Base-by-base conservation (phyloP, 2,329 filamentous ascomycete species). In the Shiraia sp. region DNA sequence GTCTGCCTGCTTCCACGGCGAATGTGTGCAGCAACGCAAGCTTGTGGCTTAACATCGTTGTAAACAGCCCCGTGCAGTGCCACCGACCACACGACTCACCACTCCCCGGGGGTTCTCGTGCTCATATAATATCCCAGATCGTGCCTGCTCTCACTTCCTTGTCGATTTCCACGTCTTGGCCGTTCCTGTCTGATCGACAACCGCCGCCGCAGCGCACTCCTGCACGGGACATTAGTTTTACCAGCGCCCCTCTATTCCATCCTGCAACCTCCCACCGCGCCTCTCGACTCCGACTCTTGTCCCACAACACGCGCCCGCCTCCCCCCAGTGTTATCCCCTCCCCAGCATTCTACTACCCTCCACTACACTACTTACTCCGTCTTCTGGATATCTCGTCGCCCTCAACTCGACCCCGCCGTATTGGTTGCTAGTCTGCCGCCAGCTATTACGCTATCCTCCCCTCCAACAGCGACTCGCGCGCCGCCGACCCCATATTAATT, bases 401-500 rank as follows among this genome's bases (percentile, higher is more conserved):
- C 9, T 33, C 23, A 30, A 30, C 8, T 25, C 38, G 38, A 47
- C 51, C 45, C 43, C 46, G 51, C 51, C n/a, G n/a, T 22, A 22
- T 22, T 22, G 19, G 19, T 8, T 22, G 19, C 19, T 22, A 22
- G 46, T 49, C 36, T 42, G 44, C 50, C 41, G 46, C 49, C 47
- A 29, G 40, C 51, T 53, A 57, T 52, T 54, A 49, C 46, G 40
- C 48, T 37, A 30, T 46, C 32, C 41, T 46, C 52, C 51, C 49
- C 49, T 51, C 55, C 45, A 51, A 42, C 39, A 43, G 48, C 49
- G 45, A 48, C 49, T 49, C 46, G 48, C 57, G 51, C 50, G 49
- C 53, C 53, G 49, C 42, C 47, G 8, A 51, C 51, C 57, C 59
- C 49, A 63, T 60, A 63, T 61, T 61, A 63, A 64, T 61, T 60